Evolutionary conservation across 768 basidiomycete species (phyloP), one percentile per base, ranked within the genome.

Genomic region (Hortiboletus campestris): DNA sequence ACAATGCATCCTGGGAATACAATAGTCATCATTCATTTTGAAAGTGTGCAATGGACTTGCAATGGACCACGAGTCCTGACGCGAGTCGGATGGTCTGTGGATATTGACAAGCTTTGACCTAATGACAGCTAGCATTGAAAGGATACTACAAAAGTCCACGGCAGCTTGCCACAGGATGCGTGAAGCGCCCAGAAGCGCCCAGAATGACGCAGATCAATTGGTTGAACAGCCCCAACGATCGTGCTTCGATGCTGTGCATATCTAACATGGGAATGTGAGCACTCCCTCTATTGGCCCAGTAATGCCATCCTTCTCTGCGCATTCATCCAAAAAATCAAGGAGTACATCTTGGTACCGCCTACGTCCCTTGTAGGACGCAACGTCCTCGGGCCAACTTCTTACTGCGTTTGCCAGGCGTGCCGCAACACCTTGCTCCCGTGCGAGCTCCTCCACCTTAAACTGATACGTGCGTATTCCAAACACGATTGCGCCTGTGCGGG

Each of bases 381-480:
- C 81, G 52, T 86, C 85, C n/a, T 75, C 76, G 1, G 84, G 80
- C 87, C 88, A 91, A 60, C 82, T 83, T 59, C 81, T 72, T 43
- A 91, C 73, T 4, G 86, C 85, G 50, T 80, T 82, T 29, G 83
- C 86, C 63, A 90, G 70, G 44, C 88, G 74, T 49, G 78, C 83
- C 0, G 86, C 79, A 4, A 87, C 80, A 2, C 84, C 86, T 13
- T 69, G 74, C 66, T 89, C 89, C 51, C 72, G 63, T 14, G 64
- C 75, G 2, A 91, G 67, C 36, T 80, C 78, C 34, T 74, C 77
- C 20, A 88, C 68, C 4, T 81, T 80, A 16, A 78, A 80, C 52
- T 84, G 59, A 68, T 89, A 89, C 36, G 84, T 85, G 19, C 88
- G 78, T 62, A 90, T 86, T 38, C 84, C 86, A 67, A 91, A 91